Evolutionary conservation across 1,284 basidiomycete species (phyloP), one percentile per base, ranked within the genome.

Genomic region (Phellinidium pouzarii): DNA sequence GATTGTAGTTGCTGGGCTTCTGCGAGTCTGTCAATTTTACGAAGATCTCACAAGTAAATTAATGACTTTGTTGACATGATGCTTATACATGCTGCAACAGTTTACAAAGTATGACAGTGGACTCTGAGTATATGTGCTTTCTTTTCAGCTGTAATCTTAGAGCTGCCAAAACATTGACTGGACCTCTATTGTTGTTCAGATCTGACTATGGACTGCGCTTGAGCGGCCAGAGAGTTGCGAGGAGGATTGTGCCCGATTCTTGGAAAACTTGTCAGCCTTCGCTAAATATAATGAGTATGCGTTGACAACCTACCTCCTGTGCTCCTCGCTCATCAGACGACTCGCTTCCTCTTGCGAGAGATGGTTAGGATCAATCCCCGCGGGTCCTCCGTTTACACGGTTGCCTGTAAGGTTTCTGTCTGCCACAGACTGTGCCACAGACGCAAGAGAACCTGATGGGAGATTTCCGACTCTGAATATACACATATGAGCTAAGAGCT

Each of bases 381-480:
- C 50, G 7, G 50, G 42, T 3, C 50, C 50, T 9, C 50, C 50
- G 22, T 52, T 52, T 23, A 45, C 38, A 20, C 50, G 50, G 22
- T 52, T 52, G 23, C 43, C 44, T 4, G 22, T 23, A 1, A 23
- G 4, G 11, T 52, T 52, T 22, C 43, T 26, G 37, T 56, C 57
- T 8, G 44, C 48, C 6, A 48, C 50, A 26, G 53, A 42, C 29
- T 58, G 57, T 12, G 57, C 57, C 27, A 52, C 49, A 5, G 57
- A 50, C 11, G 57, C 57, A 34, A 58, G 51, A 8, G 50, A 53
- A 41, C 50, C 57, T 7, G 50, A 42, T 17, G 57, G 57, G 3
- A 54, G 45, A 29, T 53, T 44, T 3, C 54, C 54, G 9, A 58
- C 49, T 5, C 53, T 44, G 20, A 40, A 26, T n/a, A n/a, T 20